A percentile compares a stretch with the other conserved stretches of the same genome.
Evolutionary conservation across 768 basidiomycete species (phyloP).

Genomic region (Lepiota subincarnata): DNA sequence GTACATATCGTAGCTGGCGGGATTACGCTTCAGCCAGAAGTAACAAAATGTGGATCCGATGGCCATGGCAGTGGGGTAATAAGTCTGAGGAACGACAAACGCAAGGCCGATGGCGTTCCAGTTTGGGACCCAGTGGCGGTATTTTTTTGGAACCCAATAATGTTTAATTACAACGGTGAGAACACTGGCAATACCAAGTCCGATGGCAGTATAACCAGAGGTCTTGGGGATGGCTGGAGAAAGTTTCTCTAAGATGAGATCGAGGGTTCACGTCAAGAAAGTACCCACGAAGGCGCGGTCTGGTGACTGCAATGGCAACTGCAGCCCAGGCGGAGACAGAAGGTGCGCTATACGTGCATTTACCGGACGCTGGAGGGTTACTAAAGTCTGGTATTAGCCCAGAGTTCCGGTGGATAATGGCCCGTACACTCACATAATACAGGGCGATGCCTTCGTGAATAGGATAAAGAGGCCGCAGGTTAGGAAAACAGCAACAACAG

Average conservation of each 20-base stretch:
- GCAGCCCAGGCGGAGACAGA: slow-evolving; percentile 55
- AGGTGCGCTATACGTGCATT: slow-evolving; percentile 53
- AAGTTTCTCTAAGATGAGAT: background rate
- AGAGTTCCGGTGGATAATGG: background rate
- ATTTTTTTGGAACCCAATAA: slow-evolving; percentile 44
- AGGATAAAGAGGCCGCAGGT: slow-evolving; percentile 54
- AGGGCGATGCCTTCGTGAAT: slow-evolving; percentile 59
- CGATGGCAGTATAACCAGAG: slow-evolving; percentile 58
- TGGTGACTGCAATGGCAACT: slow-evolving; percentile 48
- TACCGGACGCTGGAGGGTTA: slow-evolving; percentile 21
- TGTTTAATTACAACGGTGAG: slow-evolving; percentile 42
- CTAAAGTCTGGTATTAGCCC: slow-evolving; percentile 14
- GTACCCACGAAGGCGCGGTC: slow-evolving; percentile 40
- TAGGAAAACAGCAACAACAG: slow-evolving; percentile 59
- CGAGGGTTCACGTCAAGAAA: background rate
- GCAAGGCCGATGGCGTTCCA: slow-evolving; percentile 53
- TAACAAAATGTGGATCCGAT: slow-evolving; percentile 44
- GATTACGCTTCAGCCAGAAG: slow-evolving; percentile 44
- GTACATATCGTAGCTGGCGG: slow-evolving; percentile 47
- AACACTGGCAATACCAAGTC: slow-evolving; percentile 40
- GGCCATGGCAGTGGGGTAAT: slow-evolving; percentile 50
- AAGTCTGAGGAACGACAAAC: slow-evolving; percentile 49
- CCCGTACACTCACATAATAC: slow-evolving; percentile 41
- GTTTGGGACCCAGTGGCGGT: slow-evolving; percentile 48
- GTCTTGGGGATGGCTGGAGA: slow-evolving; percentile 44